A percentile compares a stretch with the other conserved stretches of the same genome.
phyloP scores from a whole-genome alignment of 345 rosid species.

The Reutealis trisperma region DNA sequence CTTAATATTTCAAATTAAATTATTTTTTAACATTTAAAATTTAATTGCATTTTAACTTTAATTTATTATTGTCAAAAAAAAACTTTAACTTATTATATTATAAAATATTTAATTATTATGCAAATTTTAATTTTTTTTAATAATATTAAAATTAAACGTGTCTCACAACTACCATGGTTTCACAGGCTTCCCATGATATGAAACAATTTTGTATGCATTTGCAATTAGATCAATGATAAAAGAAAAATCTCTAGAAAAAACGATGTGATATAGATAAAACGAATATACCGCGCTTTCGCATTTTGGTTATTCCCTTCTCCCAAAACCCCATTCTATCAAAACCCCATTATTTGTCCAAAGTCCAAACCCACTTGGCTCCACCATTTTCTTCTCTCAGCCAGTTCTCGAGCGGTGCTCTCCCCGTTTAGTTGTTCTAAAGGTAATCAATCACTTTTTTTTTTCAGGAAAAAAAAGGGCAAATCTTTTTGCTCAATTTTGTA shows the following conservation, averaged over 20 bases:
- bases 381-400: not conserved
- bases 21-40: too few relatives aligned
- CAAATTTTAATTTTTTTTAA: too few relatives aligned
- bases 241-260: not conserved
- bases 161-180: too few relatives aligned
- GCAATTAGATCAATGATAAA: too few relatives aligned
- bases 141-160: too few relatives aligned
- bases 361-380: not conserved
- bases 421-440: not conserved
- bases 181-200: too few relatives aligned
- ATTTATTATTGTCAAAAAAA: too few relatives aligned
- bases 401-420: not conserved
- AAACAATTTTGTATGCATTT: too few relatives aligned
- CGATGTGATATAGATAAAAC: not conserved
- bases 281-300: not conserved
- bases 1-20: too few relatives aligned
- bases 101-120: too few relatives aligned
- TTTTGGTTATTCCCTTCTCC: not conserved
- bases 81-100: too few relatives aligned
- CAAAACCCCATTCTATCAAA: not conserved
- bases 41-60: too few relatives aligned
- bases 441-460: not conserved
- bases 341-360: not conserved
- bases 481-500: not conserved
- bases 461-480: not conserved